A percentile compares a stretch with the other conserved stretches of the same genome.
phyloP scores from a whole-genome alignment of 2,329 filamentous ascomycete species.

The Penicillium occitanis region DNA sequence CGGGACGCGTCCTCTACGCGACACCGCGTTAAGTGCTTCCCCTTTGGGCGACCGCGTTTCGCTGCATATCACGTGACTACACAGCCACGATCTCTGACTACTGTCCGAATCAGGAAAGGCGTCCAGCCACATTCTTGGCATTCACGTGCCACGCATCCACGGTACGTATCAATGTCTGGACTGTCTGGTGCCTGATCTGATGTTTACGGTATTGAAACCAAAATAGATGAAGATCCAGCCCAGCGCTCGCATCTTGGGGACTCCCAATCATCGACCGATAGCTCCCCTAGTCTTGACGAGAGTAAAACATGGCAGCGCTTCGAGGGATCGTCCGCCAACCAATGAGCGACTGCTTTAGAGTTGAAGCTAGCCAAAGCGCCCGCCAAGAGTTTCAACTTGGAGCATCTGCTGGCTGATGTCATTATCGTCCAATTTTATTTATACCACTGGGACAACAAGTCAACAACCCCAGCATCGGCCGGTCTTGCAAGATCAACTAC shows the following conservation, averaged over 20 bases:
- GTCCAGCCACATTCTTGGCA: neutral
- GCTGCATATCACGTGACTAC: neutral
- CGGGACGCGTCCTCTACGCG: slow-evolving; percentile 24
- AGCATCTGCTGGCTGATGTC: slow-evolving; percentile 9
- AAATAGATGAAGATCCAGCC: neutral
- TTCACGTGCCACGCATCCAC: neutral
- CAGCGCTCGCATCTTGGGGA: neutral
- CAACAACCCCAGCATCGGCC: neutral
- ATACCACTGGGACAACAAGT: neutral
- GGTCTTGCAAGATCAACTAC: neutral
- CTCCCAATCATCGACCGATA: slow-evolving; percentile 7
- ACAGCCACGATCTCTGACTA: neutral
- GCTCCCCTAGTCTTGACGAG: neutral
- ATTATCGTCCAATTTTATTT: slow-evolving; percentile 5
- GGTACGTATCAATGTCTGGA: neutral
- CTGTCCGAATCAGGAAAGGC: neutral
- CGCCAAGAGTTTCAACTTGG: slow-evolving; percentile 9
- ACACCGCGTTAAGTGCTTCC: slow-evolving; percentile 29
- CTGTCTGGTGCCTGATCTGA: neutral
- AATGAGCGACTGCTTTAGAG: neutral
- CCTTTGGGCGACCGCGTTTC: slow-evolving; percentile 21
- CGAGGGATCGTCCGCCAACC: neutral
- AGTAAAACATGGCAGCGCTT: slow-evolving; percentile 18
- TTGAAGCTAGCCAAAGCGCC: slow-evolving; percentile 8
- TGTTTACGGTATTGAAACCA: neutral